phyloP scores from a whole-genome alignment of 306 rosid genomes.

The Fragaria ananassa region DNA sequence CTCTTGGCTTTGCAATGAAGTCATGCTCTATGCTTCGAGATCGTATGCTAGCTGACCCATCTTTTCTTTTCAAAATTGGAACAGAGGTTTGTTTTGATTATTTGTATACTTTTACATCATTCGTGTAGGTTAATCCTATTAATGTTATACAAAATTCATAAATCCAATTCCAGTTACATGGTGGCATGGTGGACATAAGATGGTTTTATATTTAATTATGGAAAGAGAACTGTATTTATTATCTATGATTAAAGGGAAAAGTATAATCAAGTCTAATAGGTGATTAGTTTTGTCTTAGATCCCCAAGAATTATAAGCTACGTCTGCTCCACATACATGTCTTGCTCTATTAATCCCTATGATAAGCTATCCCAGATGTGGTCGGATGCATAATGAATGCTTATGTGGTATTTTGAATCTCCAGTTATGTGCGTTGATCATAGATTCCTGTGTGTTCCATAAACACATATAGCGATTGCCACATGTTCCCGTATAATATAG shows the following conservation, averaged over 20 bases:
- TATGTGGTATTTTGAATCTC: neutral
- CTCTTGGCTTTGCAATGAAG: slow-evolving; percentile 68
- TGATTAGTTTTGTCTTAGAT: neutral
- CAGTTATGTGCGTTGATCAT: neutral
- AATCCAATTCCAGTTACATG: slow-evolving; percentile 5
- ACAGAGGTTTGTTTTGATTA: slow-evolving; percentile 71
- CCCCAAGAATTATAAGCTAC: neutral
- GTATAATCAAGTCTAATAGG: neutral
- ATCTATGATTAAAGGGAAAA: neutral
- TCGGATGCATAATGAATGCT: neutral
- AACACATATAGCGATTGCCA: slow-evolving; percentile 11
- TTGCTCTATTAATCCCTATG: neutral
- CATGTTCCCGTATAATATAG: neutral
- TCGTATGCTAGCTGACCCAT: slow-evolving; percentile 88
- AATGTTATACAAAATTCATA: neutral
- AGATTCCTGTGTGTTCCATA: neutral
- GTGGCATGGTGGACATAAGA: slow-evolving; percentile 1
- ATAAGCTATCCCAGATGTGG: neutral
- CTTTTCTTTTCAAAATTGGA: slow-evolving; percentile 87
- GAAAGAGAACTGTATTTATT: neutral
- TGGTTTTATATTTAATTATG: neutral
- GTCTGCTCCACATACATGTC: neutral
- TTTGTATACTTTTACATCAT: slow-evolving; percentile 6
- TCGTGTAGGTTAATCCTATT: slow-evolving; percentile 18
- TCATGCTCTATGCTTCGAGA: slow-evolving; percentile 71